Base-by-base conservation (phyloP, 2,329 filamentous ascomycete genomes). In the Trichocomaceae sp. region DNA sequence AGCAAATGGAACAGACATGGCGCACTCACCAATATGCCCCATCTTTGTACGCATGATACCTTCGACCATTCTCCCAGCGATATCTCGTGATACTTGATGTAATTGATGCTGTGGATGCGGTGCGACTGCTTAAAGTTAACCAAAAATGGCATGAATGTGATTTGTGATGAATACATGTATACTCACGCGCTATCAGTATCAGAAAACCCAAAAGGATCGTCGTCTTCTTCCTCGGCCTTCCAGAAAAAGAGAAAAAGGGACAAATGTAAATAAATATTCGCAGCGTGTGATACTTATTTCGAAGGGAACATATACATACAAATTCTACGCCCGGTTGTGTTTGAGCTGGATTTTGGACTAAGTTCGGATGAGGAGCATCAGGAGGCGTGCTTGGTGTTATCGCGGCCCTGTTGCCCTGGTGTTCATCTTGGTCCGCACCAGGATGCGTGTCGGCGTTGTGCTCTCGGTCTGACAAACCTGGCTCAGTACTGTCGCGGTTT, bases 51-150 rank as follows among this genome's bases (percentile, higher is more conserved):
- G 47, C 47, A 22, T 49, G 47, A 17, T 49, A 49, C 13, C 47
- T 29, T 15, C 47, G 47, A n/a, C 47, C 47, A 23, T 49, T 49
- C 12, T 49, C 51, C n/a, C 20, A 31, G 20, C 51, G 42, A 48
- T 48, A 54, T 69, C 70, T 10, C 72, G 57, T 13, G 72, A 49
- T 49, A 20, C 29, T 35, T 7, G 47, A 49, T 37, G 29, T 23
- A 20, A 49, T 37, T n/a, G 47, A 49, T 3, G 17, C 29, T 5
- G 31, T 20, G 31, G 31, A 49, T 5, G 47, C 31, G 10, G 29
- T 46, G 19, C 44, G 44, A 22, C 44, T 46, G 13, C 9, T 15
- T 10, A 6, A 20, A 46, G 44, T 46, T 17, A 46, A 19, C n/a
- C n/a, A 45, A 22, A 17, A 17, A 17, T 4, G 6, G 12, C 31